Evolutionary conservation across 169 alveolate genomes (phyloP), one percentile per base, ranked within the genome.

Genomic region (Plasmodium cynomolgi): DNA sequence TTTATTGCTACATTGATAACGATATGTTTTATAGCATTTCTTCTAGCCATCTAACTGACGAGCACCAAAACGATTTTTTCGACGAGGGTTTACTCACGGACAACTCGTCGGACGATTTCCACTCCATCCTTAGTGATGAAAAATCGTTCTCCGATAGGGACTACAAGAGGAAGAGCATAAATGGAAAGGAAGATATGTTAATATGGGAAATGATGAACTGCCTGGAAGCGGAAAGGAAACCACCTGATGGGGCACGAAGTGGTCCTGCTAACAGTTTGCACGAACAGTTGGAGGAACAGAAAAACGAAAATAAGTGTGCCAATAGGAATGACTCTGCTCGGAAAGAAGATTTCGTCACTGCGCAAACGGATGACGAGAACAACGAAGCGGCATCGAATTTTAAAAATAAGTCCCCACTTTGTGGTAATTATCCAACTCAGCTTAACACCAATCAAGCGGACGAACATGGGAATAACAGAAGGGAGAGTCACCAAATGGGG

Each of bases 1-100:
- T 90, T 34, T 90, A 90, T 34, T 90, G 94, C 47, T 80, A 80
- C 34, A 47, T 90, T 17, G 90, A 90, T 44, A 90, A 90, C 72
- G 56, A 90, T 58, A 9, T 71, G 26, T 90, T 90, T 81, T 90
- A 90, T 90, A 90, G 90, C 74, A 23, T 90, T 17, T 80, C 41
- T 9, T 0, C 90, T 80, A 47, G 44, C 72, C 62, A 80, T 23
- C 13, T 90, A 8, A 80, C 50, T 44, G 94, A 90, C 33, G 79
- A 90, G 29, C n/a, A 34, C 17, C 29, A 79, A n/a, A 23, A 90
- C 77, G 93, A 75, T 31, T 74, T 33, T 17, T 75, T 47, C 62
- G 93, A 85, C 62, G 94, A 90, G 37, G 84, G 91, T 23, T 17
- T 86, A 75, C 68, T 86, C 68, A 50, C 50, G 29, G 93, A 86